Conservation (phyloP, 805 yeast genomes). For the Komagataella populi region DNA sequence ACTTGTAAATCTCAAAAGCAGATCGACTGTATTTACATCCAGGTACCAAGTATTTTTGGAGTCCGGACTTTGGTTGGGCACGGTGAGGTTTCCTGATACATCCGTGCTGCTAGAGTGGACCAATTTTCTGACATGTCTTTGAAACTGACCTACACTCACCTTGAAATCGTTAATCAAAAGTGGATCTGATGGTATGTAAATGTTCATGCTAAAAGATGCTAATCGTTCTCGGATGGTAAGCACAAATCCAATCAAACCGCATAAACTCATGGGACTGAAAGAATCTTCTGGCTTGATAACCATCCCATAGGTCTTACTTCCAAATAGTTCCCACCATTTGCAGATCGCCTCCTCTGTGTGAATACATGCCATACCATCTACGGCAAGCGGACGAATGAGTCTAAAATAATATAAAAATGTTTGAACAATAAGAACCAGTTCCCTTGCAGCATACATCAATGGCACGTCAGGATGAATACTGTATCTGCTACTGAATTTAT, state of each 20-base stretch:
- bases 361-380: conserved; percentile 79
- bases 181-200: conserved; percentile 70
- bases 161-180: conserved; percentile 62
- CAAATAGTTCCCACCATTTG: conserved; percentile 76
- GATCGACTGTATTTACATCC: conserved; percentile 3
- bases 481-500: conserved; percentile 69
- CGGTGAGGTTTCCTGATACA: conserved; percentile 9
- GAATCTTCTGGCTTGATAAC: conserved; percentile 21
- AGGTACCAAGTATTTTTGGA: neutral
- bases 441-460: conserved; percentile 53
- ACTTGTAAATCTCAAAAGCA: conserved; percentile 3
- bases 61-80: conserved; percentile 41
- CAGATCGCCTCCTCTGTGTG: conserved; percentile 58
- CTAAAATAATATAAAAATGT: conserved; percentile 68
- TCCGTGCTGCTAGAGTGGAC: conserved; percentile 12
- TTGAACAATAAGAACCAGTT: conserved; percentile 64
- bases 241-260: conserved; percentile 64
- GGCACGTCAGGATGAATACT: conserved; percentile 42
- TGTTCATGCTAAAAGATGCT: conserved; percentile 38
- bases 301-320: conserved; percentile 26
- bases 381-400: conserved; percentile 48
- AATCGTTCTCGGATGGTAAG: conserved; percentile 53
- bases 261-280: conserved; percentile 53
- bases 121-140: conserved; percentile 24
- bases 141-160: conserved; percentile 61